Conservation (phyloP, 163 green algal genomes). For the Picocystis sp. region DNA sequence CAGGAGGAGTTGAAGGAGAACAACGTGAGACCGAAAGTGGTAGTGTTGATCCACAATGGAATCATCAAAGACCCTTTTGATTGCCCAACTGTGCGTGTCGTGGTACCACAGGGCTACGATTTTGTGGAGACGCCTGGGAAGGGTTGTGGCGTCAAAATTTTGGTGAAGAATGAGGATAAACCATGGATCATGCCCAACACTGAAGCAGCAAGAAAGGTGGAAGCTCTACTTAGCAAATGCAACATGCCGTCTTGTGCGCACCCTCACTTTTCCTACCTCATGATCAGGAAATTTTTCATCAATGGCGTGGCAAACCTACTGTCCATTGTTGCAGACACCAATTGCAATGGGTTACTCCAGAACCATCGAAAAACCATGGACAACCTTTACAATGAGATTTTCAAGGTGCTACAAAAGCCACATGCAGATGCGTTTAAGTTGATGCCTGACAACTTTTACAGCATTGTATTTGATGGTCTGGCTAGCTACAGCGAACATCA, state of each 20-base stretch:
- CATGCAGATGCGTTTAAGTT: neutral
- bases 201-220: neutral
- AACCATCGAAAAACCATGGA: conserved; percentile 2
- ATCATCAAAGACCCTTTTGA: conserved; percentile 12
- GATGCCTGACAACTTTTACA: conserved; percentile 5
- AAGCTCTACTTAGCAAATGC: conserved; percentile 1
- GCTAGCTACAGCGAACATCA: conserved; percentile 8
- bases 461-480: conserved; percentile 7
- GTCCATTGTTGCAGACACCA: conserved; percentile 11
- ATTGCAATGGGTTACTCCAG: conserved; percentile 9
- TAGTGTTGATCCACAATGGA: conserved; percentile 12
- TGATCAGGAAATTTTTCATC: conserved; percentile 14
- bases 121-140: conserved; percentile 2
- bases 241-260: conserved; percentile 1
- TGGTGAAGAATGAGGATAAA: conserved; percentile 13
- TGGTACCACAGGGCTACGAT: conserved; percentile 11
- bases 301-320: conserved; percentile 13
- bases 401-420: no score
- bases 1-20: conserved; percentile 8
- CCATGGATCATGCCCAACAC: conserved; percentile 14
- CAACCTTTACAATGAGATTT: no score
- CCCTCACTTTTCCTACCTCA: conserved; percentile 9
- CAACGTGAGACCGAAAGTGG: neutral
- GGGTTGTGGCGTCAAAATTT: conserved; percentile 3
- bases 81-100: neutral